Evolutionary conservation across 2,329 filamentous ascomycete species (phyloP), one percentile per base, ranked within the genome.

Genomic region (Phialophora macrospora): DNA sequence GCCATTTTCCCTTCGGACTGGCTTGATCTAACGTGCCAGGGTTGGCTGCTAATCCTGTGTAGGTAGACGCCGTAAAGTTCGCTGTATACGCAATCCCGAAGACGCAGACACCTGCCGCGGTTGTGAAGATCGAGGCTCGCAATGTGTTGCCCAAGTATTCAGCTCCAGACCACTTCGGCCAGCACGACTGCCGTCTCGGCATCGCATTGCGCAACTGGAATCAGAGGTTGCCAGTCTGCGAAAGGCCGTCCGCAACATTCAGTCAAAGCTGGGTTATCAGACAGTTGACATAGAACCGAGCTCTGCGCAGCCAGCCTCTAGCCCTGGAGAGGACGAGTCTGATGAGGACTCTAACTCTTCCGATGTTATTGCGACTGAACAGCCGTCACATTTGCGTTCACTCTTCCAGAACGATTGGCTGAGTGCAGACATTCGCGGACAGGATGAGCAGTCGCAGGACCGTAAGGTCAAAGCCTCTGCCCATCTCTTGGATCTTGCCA

Each of bases 51-150:
- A 52, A 67, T 60, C 38, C 20, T 12, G 11, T 24, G 44, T 59
- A 69, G 67, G 67, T 55, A 62, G 67, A 48, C 64, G 67, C 11
- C 64, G 64, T 9, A 69, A 69, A 34, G 48, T 67, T 48, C 64
- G 67, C 30, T 69, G 67, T 49, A 62, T 66, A 14, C 63, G 67
- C 59, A 41, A 22, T 5, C 52, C 67, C 9, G 55, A 62, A 30
- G 62, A 64, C 12, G 58, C 64, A 17, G 41, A 59, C 24, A 55
- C 61, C 9, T 69, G 67, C 49, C 67, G 65, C 51, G 65, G 60
- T 20, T 69, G 67, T 44, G 67, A 67, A 52, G 67, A 69, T 34
- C 60, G 64, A 24, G 55, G 48, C n/a, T 26, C 34, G n/a, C 28
- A 28, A 55, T 69, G 67, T 56, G 55, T 67, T 20, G 58, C 62